phyloP scores from a whole-genome alignment of 2,329 filamentous ascomycete species.

The Penicillium sclerotiorum region DNA sequence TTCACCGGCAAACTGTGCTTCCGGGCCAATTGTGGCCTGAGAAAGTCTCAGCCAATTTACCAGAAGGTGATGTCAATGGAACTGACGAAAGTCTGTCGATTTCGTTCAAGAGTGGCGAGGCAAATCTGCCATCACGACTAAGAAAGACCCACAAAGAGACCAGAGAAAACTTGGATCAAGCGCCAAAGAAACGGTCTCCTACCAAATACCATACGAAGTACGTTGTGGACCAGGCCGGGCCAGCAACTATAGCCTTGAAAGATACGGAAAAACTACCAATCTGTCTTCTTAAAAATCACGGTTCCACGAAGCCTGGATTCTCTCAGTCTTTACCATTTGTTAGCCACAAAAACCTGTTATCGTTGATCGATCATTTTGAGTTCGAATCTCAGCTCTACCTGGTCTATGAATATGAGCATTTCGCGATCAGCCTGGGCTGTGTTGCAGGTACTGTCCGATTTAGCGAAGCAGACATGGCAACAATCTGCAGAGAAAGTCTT shows the following conservation, averaged over 20 bases:
- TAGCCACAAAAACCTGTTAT: conserved; percentile 7
- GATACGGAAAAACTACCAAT: conserved; percentile 7
- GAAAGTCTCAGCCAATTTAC: too few species aligned
- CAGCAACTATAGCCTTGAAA: conserved; percentile 4
- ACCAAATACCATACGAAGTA: conserved; percentile 7
- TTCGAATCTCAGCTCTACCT: not conserved
- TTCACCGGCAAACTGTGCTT: too few species aligned
- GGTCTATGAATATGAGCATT: conserved; percentile 16
- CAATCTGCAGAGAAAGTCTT: conserved; percentile 15
- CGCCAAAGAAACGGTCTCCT: too few species aligned
- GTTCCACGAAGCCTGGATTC: not conserved
- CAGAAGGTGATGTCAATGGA: too few species aligned
- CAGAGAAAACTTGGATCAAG: not conserved
- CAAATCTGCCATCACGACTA: too few species aligned
- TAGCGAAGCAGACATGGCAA: conserved; percentile 16
- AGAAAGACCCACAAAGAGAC: too few species aligned
- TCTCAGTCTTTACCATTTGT: not conserved
- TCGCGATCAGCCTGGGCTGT: conserved; percentile 10
- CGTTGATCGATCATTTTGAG: conserved; percentile 2
- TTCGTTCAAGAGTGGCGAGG: too few species aligned
- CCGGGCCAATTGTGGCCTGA: too few species aligned
- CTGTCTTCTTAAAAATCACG: conserved; percentile 7
- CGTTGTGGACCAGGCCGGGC: conserved; percentile 7
- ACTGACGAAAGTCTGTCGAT: too few species aligned
- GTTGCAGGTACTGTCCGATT: conserved; percentile 9